Evolutionary conservation across 2,329 filamentous ascomycete species (phyloP).

Genomic region (Bipolaris gigantea): DNA sequence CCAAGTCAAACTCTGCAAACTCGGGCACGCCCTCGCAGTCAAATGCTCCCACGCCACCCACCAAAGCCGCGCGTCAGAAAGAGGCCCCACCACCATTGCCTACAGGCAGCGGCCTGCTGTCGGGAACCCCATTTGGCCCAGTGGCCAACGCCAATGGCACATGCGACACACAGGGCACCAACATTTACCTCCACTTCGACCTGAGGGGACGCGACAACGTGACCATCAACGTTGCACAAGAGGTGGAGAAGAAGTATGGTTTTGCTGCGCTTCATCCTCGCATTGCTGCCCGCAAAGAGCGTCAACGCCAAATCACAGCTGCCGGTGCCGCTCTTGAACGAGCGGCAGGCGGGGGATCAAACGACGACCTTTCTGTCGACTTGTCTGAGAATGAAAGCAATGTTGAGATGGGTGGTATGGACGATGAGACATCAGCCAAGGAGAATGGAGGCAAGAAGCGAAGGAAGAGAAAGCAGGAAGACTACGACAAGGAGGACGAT

Average conservation of each 20-base stretch:
- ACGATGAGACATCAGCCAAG: slow-evolving; percentile 41
- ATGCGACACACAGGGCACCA: slow-evolving; percentile 52
- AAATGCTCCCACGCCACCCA: slow-evolving; percentile 56
- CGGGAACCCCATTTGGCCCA: slow-evolving; percentile 62
- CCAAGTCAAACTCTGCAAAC: slow-evolving; percentile 38
- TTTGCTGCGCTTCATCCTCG: slow-evolving; percentile 93
- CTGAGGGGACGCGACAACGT: slow-evolving; percentile 82
- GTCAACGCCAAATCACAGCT: slow-evolving; percentile 83
- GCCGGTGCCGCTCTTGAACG: slow-evolving; percentile 84
- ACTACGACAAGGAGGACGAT: slow-evolving; percentile 68
- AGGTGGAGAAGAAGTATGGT: slow-evolving; percentile 92
- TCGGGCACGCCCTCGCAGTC: slow-evolving; percentile 48
- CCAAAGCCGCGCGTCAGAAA: slow-evolving; percentile 59
- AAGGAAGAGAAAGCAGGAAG: slow-evolving; percentile 72
- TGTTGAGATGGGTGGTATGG: slow-evolving; percentile 78
- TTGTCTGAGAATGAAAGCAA: slow-evolving; percentile 74
- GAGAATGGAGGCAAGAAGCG: slow-evolving; percentile 69
- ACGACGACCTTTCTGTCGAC: slow-evolving; percentile 83
- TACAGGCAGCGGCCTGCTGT: slow-evolving; percentile 65
- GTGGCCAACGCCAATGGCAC: slow-evolving; percentile 51
- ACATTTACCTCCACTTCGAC: slow-evolving; percentile 85
- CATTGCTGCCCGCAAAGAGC: slow-evolving; percentile 83
- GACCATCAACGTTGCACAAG: slow-evolving; percentile 90
- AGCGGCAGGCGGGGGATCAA: slow-evolving; percentile 67
- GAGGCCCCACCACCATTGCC: slow-evolving; percentile 61